These are phyloP conservation scores for Epichloe aotearoae DNA, from an alignment of 2,329 filamentous ascomycete genomes.

Conservation along the genomic window DNA sequence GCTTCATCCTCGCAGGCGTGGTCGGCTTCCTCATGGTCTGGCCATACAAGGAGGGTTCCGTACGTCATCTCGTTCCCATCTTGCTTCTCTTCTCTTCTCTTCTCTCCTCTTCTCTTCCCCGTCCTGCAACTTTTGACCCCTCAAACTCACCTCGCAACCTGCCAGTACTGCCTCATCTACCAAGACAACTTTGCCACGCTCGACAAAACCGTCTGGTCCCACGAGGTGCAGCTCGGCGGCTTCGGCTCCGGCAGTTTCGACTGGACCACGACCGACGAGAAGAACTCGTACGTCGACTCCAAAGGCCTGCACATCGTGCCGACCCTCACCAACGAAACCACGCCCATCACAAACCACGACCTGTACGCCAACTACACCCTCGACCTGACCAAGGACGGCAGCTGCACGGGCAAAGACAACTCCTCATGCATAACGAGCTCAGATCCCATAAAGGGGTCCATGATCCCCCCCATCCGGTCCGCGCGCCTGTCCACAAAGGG, in stretches of 20 bases:
- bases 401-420: conserved; percentile 26
- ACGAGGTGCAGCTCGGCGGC: conserved; percentile 31
- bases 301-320: conserved; percentile 42
- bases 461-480: conserved; percentile 36
- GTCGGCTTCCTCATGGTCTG: conserved; percentile 19
- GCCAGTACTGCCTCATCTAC: conserved; percentile 35
- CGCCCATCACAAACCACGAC: conserved; percentile 23
- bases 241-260: conserved; percentile 38
- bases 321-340: conserved; percentile 32
- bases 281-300: conserved; percentile 33
- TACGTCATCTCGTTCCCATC: too few species aligned
- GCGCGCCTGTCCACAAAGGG: conserved; percentile 29
- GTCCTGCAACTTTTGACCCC: too few species aligned
- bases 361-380: conserved; percentile 27
- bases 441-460: conserved; percentile 28
- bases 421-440: conserved; percentile 25
- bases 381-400: conserved; percentile 28
- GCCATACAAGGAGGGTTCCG: conserved; percentile 13
- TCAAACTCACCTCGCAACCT: too few species aligned
- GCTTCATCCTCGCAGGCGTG: conserved; percentile 19
- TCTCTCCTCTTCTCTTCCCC: too few species aligned
- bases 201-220: conserved; percentile 32
- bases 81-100: too few species aligned
- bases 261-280: conserved; percentile 36
- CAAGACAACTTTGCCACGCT: conserved; percentile 35